Conservation (phyloP, 495 filamentous ascomycete genomes). For the Aspergillus ellipticus region DNA sequence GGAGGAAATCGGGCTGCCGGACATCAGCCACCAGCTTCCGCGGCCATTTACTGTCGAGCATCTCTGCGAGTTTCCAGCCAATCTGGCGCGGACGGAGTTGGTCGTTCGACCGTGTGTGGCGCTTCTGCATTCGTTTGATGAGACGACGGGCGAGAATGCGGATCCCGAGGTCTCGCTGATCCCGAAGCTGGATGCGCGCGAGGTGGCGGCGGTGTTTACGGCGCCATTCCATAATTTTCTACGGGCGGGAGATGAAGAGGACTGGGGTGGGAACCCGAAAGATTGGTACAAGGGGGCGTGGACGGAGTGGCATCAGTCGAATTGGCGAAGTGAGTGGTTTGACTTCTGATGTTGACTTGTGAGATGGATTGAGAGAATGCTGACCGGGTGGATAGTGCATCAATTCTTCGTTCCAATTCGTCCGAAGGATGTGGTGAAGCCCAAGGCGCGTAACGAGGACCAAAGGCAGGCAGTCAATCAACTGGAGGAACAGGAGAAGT, state of each 20-base stretch:
- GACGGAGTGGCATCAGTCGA: conserved; percentile 61
- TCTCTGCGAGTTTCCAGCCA: conserved; percentile 75
- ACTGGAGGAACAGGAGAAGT: conserved; percentile 41
- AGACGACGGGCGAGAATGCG: conserved; percentile 29
- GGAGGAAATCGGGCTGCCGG: conserved; percentile 86
- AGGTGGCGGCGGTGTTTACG: conserved; percentile 89
- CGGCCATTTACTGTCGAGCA: conserved; percentile 75
- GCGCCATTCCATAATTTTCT: conserved; percentile 77
- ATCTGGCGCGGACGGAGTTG: conserved; percentile 75
- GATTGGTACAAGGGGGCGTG: conserved; percentile 56
- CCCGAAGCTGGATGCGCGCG: conserved; percentile 73
- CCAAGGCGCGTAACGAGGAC: conserved; percentile 25
- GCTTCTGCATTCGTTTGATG: conserved; percentile 62
- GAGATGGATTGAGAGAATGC: not conserved
- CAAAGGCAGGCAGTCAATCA: conserved; percentile 28
- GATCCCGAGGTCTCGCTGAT: conserved; percentile 69
- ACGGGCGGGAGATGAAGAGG: conserved; percentile 41
- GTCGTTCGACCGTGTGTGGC: conserved; percentile 84
- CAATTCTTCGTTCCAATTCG: conserved; percentile 80
- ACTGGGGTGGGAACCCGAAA: conserved; percentile 30
- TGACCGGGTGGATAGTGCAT: conserved; percentile 52
- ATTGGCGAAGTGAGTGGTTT: conserved; percentile 52
- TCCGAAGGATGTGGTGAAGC: conserved; percentile 57
- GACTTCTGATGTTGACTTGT: not conserved
- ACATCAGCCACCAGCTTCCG: conserved; percentile 58